Evolutionary conservation across 164 flowering plant species (phyloP), one percentile per base, ranked within the genome.

Genomic region (Annona squamosa): DNA sequence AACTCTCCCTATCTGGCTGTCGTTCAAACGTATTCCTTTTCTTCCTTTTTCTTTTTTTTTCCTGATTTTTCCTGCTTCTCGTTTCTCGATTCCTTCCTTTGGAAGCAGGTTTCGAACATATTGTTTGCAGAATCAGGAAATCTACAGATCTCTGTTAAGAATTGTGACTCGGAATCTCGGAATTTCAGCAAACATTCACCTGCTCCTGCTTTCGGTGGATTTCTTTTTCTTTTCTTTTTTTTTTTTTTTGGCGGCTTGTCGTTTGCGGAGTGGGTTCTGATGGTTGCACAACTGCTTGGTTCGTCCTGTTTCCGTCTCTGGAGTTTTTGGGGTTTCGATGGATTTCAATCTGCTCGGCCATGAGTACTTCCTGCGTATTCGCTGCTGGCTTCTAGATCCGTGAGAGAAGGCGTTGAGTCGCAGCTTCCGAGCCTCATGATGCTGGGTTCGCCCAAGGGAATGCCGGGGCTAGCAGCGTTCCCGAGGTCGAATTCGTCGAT

Each of bases 401-500:
- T 6, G 17, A 52, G 59, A 9, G 9, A 52, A 10, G 1, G 59
- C 59, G 13, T 52, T 52, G 9, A 9, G 59, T 3, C 13, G 59
- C 13, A 52, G 59, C 13, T 52, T 52, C 13, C 13, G 7, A 16
- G 59, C 83, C 79, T 72, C 72, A 88, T 87, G 90, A 75, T 76
- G 52, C 71, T 74, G 75, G 84, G 73, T 67, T 75, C 84, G 4
- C 79, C 82, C 2, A 91, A 80, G 65, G 86, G 79, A 41, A 61
- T 71, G 66, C 41, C 79, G 1, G 68, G 67, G 42, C 67, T 79
- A 80, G 59, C 74, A 46, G 72, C 77, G 2, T 86, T 85, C 71
- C 92, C 90, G 2, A 82, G 81, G 71, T 48, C 81, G 18, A 75
- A 88, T 56, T 70, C 85, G 12, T 72, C 89, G 46, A 87, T 87